Percentiles rank a stretch among this genome's conserved stretches.
Evolutionary conservation across 2,329 filamentous ascomycete genomes (phyloP).

Genomic region (Fusarium beomiforme): DNA sequence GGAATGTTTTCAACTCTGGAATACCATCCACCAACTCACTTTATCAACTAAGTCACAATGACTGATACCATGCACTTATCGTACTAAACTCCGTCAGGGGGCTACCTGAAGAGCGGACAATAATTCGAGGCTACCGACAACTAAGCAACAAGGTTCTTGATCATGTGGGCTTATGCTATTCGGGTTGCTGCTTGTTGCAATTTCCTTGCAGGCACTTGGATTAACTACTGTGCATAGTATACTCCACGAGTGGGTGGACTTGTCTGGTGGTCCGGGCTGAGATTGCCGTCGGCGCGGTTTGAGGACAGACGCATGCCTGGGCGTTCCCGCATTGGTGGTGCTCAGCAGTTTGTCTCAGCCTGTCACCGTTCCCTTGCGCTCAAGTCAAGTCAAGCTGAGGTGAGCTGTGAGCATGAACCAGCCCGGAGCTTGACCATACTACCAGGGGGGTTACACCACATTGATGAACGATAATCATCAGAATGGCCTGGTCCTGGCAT

Average conservation of each 20-base stretch:
- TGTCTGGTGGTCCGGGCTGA: constrained; percentile 39
- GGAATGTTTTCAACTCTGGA: neutral
- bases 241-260: constrained; percentile 26
- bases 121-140: constrained; percentile 35
- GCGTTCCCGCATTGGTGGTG: constrained; percentile 36
- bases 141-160: constrained; percentile 24
- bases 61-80: constrained; percentile 2
- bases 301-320: constrained; percentile 35
- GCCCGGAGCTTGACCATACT: constrained; percentile 13
- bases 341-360: constrained; percentile 39
- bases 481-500: constrained; percentile 23
- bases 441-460: constrained; percentile 15
- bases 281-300: constrained; percentile 44
- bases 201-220: constrained; percentile 34
- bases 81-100: constrained; percentile 39
- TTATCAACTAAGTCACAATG: neutral
- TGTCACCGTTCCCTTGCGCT: constrained; percentile 39
- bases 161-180: constrained; percentile 29
- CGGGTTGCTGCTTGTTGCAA: constrained; percentile 19
- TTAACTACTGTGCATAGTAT: constrained; percentile 17
- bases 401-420: constrained; percentile 9
- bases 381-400: constrained; percentile 22
- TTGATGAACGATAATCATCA: constrained; percentile 17
- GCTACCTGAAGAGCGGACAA: constrained; percentile 6
- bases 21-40: neutral